These are phyloP conservation scores for Pholiota molesta DNA, from an alignment of 768 basidiomycete species.

Conservation along the genomic window DNA sequence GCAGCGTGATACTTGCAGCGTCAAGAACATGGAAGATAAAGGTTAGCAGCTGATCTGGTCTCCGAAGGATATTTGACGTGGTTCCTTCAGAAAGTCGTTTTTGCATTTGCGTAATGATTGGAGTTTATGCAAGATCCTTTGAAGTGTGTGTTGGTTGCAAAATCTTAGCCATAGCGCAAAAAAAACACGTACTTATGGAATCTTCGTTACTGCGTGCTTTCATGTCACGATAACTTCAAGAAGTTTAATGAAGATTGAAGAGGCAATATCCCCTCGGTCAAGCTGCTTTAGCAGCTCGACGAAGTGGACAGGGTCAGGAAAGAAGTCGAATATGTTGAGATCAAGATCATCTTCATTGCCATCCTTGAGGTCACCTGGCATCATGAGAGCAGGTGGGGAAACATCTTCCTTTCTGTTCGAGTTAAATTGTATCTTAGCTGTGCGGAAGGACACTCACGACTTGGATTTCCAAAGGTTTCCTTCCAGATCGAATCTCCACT, in stretches of 20 bases:
- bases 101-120: slow-evolving; percentile 87
- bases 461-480: slow-evolving; percentile 49
- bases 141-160: neutral
- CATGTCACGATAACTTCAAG: slow-evolving; percentile 68
- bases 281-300: slow-evolving; percentile 66
- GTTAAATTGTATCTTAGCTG: neutral
- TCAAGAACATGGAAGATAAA: slow-evolving; percentile 84
- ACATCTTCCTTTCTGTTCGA: slow-evolving; percentile 25
- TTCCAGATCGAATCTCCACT: slow-evolving; percentile 61
- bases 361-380: slow-evolving; percentile 45
- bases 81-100: slow-evolving; percentile 59
- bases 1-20: slow-evolving; percentile 32
- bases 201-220: slow-evolving; percentile 43
- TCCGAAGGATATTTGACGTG: slow-evolving; percentile 57
- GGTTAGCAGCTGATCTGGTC: slow-evolving; percentile 74
- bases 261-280: slow-evolving; percentile 69
- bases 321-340: slow-evolving; percentile 62
- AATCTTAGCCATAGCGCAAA: neutral
- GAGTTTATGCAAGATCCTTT: slow-evolving; percentile 74
- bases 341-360: slow-evolving; percentile 46
- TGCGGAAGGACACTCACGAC: slow-evolving; percentile 26
- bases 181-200: slow-evolving; percentile 48
- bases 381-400: slow-evolving; percentile 45
- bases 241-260: slow-evolving; percentile 72
- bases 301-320: slow-evolving; percentile 76